Percentiles rank a stretch among this genome's conserved stretches.
phyloP scores from a whole-genome alignment of 2,329 filamentous ascomycete species.

The Aspergillus tamarii region DNA sequence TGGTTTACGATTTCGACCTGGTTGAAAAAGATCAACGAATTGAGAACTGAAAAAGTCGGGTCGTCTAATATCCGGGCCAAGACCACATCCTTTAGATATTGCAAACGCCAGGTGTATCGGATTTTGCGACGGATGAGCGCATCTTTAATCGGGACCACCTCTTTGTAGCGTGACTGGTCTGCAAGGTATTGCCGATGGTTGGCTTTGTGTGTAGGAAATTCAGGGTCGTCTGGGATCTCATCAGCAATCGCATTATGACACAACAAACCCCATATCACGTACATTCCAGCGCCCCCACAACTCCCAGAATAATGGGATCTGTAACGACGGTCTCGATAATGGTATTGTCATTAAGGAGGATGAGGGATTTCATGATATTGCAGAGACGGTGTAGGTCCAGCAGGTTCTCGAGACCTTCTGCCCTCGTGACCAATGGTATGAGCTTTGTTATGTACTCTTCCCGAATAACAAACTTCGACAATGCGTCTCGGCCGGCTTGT shows the following conservation, averaged over 20 bases:
- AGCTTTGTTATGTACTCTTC: constrained; percentile 88
- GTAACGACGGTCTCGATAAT: constrained; percentile 95
- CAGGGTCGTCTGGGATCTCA: constrained; percentile 71
- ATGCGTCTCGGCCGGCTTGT: constrained; percentile 75
- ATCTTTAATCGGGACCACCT: constrained; percentile 92
- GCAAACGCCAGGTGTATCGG: constrained; percentile 91
- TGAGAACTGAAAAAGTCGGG: constrained; percentile 95
- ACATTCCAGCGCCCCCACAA: constrained; percentile 93
- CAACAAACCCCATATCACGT: constrained; percentile 29
- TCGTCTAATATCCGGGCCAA: constrained; percentile 95
- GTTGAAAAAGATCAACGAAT: constrained; percentile 98
- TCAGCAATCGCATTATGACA: constrained; percentile 31
- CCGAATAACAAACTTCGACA: constrained; percentile 82
- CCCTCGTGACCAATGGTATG: constrained; percentile 81
- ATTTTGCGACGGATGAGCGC: constrained; percentile 83
- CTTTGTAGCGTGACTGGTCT: constrained; percentile 88
- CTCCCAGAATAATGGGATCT: constrained; percentile 84
- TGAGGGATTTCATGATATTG: constrained; percentile 97
- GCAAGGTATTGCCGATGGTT: constrained; percentile 93
- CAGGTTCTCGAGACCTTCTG: constrained; percentile 88
- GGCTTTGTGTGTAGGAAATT: constrained; percentile 96
- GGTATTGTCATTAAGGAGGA: constrained; percentile 88
- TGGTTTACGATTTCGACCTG: constrained; percentile 97
- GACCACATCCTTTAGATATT: constrained; percentile 98
- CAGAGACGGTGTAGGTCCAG: constrained; percentile 86